Percentiles rank a stretch among this genome's conserved stretches.
Evolutionary conservation across 139 green algal species (phyloP).

Genomic region (Haematococcus sp.): DNA sequence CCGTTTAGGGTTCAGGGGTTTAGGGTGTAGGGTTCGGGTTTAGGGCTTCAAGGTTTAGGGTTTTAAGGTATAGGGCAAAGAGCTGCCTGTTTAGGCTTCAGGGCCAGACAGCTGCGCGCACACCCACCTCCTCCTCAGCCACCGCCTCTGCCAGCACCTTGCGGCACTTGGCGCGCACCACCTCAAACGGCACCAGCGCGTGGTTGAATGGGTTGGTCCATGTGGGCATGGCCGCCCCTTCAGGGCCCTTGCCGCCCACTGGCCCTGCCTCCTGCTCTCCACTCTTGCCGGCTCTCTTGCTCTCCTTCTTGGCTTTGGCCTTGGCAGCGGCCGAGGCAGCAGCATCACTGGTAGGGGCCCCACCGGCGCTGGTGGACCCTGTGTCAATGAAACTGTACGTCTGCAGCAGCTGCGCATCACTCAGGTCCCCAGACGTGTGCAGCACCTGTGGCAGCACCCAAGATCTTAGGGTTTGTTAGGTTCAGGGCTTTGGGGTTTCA

Average conservation of each 20-base stretch:
- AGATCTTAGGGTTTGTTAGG: too few relatives aligned
- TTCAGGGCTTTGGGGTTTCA: too few relatives aligned
- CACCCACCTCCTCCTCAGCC: background rate
- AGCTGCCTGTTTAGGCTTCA: background rate
- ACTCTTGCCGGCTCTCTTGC: background rate
- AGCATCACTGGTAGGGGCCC: too few relatives aligned
- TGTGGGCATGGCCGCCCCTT: too few relatives aligned
- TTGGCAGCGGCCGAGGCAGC: background rate
- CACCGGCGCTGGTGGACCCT: background rate
- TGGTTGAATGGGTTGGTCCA: slow-evolving; percentile 39
- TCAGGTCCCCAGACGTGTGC: slow-evolving; percentile 70
- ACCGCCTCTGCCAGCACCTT: slow-evolving; percentile 4
- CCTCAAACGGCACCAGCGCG: slow-evolving; percentile 28
- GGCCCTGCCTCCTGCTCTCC: background rate
- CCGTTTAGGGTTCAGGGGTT: too few relatives aligned
- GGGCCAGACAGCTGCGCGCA: background rate
- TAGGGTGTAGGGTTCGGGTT: too few relatives aligned
- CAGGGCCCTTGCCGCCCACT: background rate
- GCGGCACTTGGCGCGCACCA: slow-evolving; percentile 16
- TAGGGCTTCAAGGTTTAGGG: too few relatives aligned
- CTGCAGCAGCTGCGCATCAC: slow-evolving; percentile 65
- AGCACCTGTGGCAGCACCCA: slow-evolving; percentile 55
- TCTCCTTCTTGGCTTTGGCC: background rate
- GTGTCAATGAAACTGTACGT: slow-evolving; percentile 74
- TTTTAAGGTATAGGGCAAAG: too few relatives aligned